Evolutionary conservation across 208 protist species (phyloP), one percentile per base, ranked within the genome.

Genomic region (Acanthamoeba healyi): DNA sequence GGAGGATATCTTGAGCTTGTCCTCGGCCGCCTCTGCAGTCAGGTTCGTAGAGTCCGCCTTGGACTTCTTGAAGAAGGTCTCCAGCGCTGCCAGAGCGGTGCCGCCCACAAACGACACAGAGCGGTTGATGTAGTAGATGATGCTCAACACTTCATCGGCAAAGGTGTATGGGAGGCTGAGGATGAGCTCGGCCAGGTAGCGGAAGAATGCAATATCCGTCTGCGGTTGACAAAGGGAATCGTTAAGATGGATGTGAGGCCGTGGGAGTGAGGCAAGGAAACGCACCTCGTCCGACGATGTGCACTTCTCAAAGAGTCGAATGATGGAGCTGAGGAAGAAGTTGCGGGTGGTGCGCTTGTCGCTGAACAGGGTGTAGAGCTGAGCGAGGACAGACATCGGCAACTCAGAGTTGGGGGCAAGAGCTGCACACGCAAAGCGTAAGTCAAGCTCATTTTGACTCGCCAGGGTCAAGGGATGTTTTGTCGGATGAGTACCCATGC

Each of bases 91-190:
- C 29, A 92, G 86, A 46, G 24, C 36, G 4, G 58, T 77, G 63
- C 86, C 86, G 29, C 86, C 86, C 22, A 77, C 86, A 19, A 74
- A 92, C 38, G 86, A 74, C 14, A 92, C 40, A 54, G 61, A 77
- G n/a, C 29, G 46, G 40, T 92, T 77, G 63, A 74, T 74, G 32
- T 54, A 42, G 58, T 92, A 77, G 34, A 92, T 77, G n/a, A 92
- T 92, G 63, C 44, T 42, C 58, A 92, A 34, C 56, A 92, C 86
- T 32, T 92, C 86, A 54, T 92, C 86, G 14, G 14, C n/a, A 36
- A n/a, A 92, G 5, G 86, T 92, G 56, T 92, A 92, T 15, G 86
- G 61, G 32, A 92, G 86, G 44, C 86, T 92, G 12, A 92, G 40
- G 26, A 92, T 65, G 38, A 74, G 36, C 36, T 92, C 86, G 36